A percentile compares a stretch with the other conserved stretches of the same genome.
These are phyloP conservation scores for Phytophthora hybrid DNA, from an alignment of 352 stramenopile species.

Conservation along the genomic window DNA sequence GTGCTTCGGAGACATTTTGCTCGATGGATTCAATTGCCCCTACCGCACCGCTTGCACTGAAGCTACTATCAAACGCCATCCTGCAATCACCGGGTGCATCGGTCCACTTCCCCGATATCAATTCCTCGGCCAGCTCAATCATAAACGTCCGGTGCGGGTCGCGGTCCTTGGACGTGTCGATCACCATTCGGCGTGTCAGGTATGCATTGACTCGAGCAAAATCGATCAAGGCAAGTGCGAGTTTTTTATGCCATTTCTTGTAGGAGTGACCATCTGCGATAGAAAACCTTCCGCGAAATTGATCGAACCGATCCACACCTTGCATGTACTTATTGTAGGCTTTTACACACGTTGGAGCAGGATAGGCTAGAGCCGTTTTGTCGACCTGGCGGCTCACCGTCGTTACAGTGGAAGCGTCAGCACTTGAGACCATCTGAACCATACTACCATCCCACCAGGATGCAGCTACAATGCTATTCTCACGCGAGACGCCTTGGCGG, in stretches of 20 bases:
- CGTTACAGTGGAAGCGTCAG: slow-evolving; percentile 19
- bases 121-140: neutral
- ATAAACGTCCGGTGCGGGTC: neutral
- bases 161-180: too few relatives aligned
- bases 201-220: neutral
- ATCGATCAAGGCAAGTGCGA: neutral
- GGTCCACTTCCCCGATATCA: neutral
- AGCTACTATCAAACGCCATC: neutral
- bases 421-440: slow-evolving; percentile 32
- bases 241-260: neutral
- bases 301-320: neutral
- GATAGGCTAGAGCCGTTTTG: neutral
- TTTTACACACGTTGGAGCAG: neutral
- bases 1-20: too few relatives aligned
- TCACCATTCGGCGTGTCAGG: neutral
- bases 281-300: neutral
- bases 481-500: slow-evolving; percentile 19
- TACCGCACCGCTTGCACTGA: neutral
- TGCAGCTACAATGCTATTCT: slow-evolving; percentile 23
- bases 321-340: neutral
- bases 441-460: slow-evolving; percentile 38
- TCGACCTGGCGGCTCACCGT: neutral
- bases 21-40: too few relatives aligned
- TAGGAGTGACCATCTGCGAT: neutral
- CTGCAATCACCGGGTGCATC: neutral